Evolutionary conservation across 139 green algal genomes (phyloP).

Genomic region (Coelastrella sp.): DNA sequence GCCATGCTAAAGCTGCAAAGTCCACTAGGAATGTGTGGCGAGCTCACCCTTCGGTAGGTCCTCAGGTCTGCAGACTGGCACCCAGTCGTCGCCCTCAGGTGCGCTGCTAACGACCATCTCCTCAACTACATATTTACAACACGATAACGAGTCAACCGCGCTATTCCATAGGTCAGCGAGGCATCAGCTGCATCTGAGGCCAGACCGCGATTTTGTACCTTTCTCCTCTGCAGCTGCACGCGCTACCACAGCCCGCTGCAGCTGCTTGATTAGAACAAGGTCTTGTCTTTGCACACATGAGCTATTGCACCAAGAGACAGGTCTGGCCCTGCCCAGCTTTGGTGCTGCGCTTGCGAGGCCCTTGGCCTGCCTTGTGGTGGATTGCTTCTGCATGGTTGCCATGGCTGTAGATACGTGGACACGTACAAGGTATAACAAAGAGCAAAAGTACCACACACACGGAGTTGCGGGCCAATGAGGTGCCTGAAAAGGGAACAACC

Average conservation of each 20-base stretch:
- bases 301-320: not conserved
- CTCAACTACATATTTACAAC: constrained; percentile 14
- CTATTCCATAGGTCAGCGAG: no score
- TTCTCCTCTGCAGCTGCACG: constrained; percentile 50
- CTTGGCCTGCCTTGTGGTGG: constrained; percentile 16
- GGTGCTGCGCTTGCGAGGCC: constrained; percentile 2
- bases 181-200: not conserved
- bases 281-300: not conserved
- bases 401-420: not conserved
- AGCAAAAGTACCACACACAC: not conserved
- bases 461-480: not conserved
- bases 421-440: not conserved
- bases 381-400: not conserved
- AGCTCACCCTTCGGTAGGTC: constrained; percentile 89
- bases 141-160: no score
- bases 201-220: constrained; percentile 28
- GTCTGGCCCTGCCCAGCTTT: not conserved
- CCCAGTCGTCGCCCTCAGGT: constrained; percentile 59
- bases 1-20: no score
- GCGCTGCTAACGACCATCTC: not conserved
- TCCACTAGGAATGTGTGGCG: not conserved
- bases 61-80: constrained; percentile 84
- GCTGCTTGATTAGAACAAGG: not conserved
- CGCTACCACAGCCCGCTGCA: not conserved
- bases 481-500: not conserved